Evolutionary conservation across 2,329 filamentous ascomycete genomes (phyloP), one percentile per base, ranked within the genome.

Genomic region (Diaporthe citri): DNA sequence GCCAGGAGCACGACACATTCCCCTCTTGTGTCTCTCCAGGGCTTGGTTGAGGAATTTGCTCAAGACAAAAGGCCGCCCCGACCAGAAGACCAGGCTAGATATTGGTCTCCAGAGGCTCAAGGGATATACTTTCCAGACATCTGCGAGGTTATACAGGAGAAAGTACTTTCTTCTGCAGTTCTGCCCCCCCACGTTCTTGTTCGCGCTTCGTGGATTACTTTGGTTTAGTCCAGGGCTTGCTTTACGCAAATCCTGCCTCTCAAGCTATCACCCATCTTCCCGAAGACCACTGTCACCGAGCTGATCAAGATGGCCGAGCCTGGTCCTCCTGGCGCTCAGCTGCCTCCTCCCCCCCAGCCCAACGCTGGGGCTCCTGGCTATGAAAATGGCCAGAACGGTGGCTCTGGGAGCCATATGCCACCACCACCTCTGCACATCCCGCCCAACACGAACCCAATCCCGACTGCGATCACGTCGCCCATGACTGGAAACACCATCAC

Each of bases 361-460:
- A 90, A 93, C 80, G 88, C 91, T 79, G 93, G 92, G 81, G 92
- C 93, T 78, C 92, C 94, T 79, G 94, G 93, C 82, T 96, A 94
- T 85, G 75, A 76, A 64, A 92, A 91, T 82, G 89, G 90, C 79
- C 93, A 95, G 85, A 93, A 93, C 82, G 90, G 89, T 79, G 93
- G 94, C 86, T 86, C 88, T 78, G 92, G 89, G 92, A 77, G 86
- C 90, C 94, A 97, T 84, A 96, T 98, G 93, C 94, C 95, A 75
- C 96, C 96, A 74, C 95, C 95, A 77, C 94, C 96, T 79, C 92
- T 98, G 76, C 94, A 97, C 84, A 98, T 98, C 82, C 96, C 96
- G 39, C 95, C 97, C 86, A 98, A 98, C 88, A 98, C 92, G 82
- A 98, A 98, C 82, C 95, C 96, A 62, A 97, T 98, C 81, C 96